Evolutionary conservation across 2,329 filamentous ascomycete genomes (phyloP).

Genomic region (Ilyonectria destructans): DNA sequence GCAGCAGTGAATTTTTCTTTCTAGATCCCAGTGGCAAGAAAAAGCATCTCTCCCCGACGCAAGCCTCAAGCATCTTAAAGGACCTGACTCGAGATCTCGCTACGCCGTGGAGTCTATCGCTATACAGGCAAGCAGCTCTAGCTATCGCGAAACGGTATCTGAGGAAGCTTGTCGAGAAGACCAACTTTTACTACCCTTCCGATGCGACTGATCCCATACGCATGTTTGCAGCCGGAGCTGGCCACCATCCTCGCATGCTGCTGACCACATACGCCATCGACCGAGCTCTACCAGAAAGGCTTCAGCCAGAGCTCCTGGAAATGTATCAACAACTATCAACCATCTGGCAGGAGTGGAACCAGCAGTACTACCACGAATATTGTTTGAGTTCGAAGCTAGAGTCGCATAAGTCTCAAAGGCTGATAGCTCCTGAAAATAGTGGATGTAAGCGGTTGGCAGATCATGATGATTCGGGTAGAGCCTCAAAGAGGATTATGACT

Average conservation of each 20-base stretch:
- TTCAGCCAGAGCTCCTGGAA: slow-evolving; percentile 10
- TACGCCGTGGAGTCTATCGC: background rate
- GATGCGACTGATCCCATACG: slow-evolving; percentile 1
- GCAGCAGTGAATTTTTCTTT: background rate
- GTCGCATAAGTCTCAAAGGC: background rate
- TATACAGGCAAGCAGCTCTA: slow-evolving; percentile 2
- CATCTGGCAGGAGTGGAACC: slow-evolving; percentile 10
- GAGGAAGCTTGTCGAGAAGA: background rate
- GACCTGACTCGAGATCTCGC: background rate
- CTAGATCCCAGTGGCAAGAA: background rate
- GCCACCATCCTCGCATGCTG: slow-evolving; percentile 9
- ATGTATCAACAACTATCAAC: slow-evolving; percentile 7
- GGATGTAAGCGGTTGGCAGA: background rate
- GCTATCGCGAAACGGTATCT: slow-evolving; percentile 18
- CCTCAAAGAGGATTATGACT: background rate
- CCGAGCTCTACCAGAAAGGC: slow-evolving; percentile 6
- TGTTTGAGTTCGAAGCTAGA: background rate
- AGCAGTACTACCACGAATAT: slow-evolving; percentile 5
- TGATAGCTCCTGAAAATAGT: background rate
- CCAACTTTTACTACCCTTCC: slow-evolving; percentile 4
- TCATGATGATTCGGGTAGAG: background rate
- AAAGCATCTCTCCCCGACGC: background rate
- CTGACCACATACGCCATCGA: background rate
- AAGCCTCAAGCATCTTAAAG: background rate
- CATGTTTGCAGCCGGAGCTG: background rate